Evolutionary conservation across 176 grass and related monocot genomes (phyloP).

Genomic region (Microstegium vimineum): DNA sequence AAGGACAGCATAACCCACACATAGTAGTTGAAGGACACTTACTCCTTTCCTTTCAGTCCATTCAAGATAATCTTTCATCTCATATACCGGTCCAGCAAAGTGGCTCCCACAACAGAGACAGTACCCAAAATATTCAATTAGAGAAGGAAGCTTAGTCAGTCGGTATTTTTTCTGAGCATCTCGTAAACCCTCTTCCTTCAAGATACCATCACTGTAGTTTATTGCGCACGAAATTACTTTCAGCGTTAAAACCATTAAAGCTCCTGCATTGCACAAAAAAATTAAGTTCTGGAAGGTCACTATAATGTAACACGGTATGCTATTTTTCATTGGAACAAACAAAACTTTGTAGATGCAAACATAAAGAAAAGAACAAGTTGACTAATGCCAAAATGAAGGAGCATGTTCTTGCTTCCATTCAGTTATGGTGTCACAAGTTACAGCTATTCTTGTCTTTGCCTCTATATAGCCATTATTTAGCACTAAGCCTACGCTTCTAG

Average conservation of each 20-base stretch:
- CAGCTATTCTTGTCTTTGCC: not conserved
- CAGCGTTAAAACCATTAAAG: constrained; percentile 94
- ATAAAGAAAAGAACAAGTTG: not conserved
- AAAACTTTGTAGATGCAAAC: not conserved
- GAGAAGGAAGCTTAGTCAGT: constrained; percentile 61
- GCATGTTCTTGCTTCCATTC: not conserved
- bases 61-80: constrained; percentile 96
- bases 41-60: constrained; percentile 88
- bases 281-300: constrained; percentile 14
- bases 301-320: constrained; percentile 9
- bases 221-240: constrained; percentile 97
- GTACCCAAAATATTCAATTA: constrained; percentile 97
- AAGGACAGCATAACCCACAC: constrained; percentile 18
- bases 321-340: not conserved
- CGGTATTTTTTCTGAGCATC: constrained; percentile 83
- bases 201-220: constrained; percentile 81
- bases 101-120: constrained; percentile 96
- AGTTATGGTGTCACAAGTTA: constrained; percentile 17
- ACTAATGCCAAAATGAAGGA: not conserved
- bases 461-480: constrained; percentile 4
- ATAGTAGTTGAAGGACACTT: constrained; percentile 28
- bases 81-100: constrained; percentile 92
- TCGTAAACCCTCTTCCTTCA: constrained; percentile 75
- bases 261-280: constrained; percentile 52
- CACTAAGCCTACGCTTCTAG: not conserved